Percentiles rank a stretch among this genome's conserved stretches.
Conservation (phyloP, 2,329 filamentous ascomycete species). For the Onygenales sp. region DNA sequence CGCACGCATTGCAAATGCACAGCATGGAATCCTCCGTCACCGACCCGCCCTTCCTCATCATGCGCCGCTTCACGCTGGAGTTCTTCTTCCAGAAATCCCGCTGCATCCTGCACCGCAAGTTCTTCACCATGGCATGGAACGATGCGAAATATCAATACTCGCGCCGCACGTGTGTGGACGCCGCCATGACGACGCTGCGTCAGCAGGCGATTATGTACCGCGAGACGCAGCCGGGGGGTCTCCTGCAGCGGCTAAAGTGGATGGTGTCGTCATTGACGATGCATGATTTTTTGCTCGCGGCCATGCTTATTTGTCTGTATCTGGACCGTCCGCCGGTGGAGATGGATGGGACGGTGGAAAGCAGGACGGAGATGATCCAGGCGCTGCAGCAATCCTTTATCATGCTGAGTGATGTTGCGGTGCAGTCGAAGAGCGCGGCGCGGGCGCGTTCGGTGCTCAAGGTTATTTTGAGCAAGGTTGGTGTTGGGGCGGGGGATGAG, state of each 20-base stretch:
- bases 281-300: conserved; percentile 53
- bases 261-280: conserved; percentile 49
- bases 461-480: background rate
- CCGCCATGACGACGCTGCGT: conserved; percentile 68
- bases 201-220: conserved; percentile 65
- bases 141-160: conserved; percentile 78
- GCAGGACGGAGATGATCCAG: conserved; percentile 4
- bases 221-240: conserved; percentile 45
- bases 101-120: conserved; percentile 80
- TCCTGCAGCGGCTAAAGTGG: conserved; percentile 45
- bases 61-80: conserved; percentile 37
- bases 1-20: conserved; percentile 11
- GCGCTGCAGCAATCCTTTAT: conserved; percentile 5
- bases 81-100: conserved; percentile 68
- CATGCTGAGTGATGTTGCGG: background rate
- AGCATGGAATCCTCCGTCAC: conserved; percentile 20
- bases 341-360: background rate
- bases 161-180: conserved; percentile 72
- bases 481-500: background rate
- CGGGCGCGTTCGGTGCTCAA: background rate
- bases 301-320: conserved; percentile 50
- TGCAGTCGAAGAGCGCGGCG: background rate
- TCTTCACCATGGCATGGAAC: conserved; percentile 62
- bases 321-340: conserved; percentile 5
- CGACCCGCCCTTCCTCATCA: conserved; percentile 42